Evolutionary conservation across 345 rosid species (phyloP), one percentile per base, ranked within the genome.

Genomic region (Eucalyptus pauciflora): DNA sequence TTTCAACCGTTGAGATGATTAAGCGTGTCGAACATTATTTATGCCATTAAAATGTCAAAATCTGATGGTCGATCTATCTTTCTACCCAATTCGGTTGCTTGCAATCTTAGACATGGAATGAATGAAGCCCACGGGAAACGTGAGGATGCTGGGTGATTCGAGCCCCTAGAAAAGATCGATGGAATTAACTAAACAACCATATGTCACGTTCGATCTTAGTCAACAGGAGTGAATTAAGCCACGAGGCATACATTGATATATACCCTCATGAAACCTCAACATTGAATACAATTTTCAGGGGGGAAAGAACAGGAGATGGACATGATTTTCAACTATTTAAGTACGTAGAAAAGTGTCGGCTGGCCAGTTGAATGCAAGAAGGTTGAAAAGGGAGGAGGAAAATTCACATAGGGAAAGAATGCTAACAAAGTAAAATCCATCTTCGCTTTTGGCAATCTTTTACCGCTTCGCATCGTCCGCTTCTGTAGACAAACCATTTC

Each of bases 21-120:
- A 3, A 60, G 0, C 4, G 1, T 3, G 7, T 60, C 16, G 8
- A 60, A 12, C 8, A 0, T 25, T 20, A 5, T 5, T 14, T 10
- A 3, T 76, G 48, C 48, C 24, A 5, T 76, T 20, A 5, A 76
- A 76, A 37, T 5, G 15, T 76, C 14, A 41, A 37, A 76, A 76
- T 20, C 83, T 4, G 48, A 41, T 10, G 14, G 27, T 76, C 41
- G 15, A 37, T 2, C 13, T 2, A 18, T 22, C 24, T 76, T 18
- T 37, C 56, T 18, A 2, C 22, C 27, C 48, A 76, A 76, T 76
- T 76, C 0, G 7, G 14, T 37, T 71, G 83, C 46, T 37, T 5
- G 46, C 83, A 20, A 37, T 20, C 15, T 20, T 37, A 37, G 83
- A 1, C 2, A 1, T 2, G 6, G 46, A 22, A 18, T 20, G 83